Base-by-base conservation (phyloP, 208 protist species). In the Acanthamoeba royreba region DNA sequence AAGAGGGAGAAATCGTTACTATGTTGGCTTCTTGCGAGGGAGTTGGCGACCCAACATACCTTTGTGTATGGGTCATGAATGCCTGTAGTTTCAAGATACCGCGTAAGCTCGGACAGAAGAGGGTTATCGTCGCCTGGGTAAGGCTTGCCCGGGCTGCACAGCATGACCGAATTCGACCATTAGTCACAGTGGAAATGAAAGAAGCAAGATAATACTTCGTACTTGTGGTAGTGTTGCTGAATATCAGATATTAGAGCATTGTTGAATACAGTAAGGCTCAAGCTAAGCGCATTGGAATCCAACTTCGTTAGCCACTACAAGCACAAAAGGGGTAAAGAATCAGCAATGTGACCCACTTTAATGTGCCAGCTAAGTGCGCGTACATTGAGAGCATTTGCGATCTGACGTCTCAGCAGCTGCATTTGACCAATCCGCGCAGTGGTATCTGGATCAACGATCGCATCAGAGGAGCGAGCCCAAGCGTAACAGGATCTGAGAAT, bases 321-420 rank as follows among this genome's bases (percentile, higher is more conserved):
- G 49, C n/a, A n/a, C n/a, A n/a, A n/a, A n/a, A n/a, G n/a, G n/a
- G n/a, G n/a, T n/a, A n/a, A n/a, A n/a, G n/a, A n/a, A n/a, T n/a
- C n/a, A n/a, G n/a, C n/a, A n/a, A n/a, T n/a, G n/a, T n/a, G n/a
- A n/a, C n/a, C n/a, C n/a, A n/a, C n/a, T n/a, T n/a, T n/a, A n/a
- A n/a, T n/a, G n/a, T 86, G 0, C 2, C 22, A 22, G 38, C n/a
- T 25, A 8, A 90, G 35, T 8, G 43, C 28, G 47, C 85, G 42
- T 79, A 96, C 95, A 95, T 97, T 98, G 11, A 99, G 96, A 94
- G 98, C 97, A 69, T 98, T 97, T 13, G 97, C 97, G 79, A 99
- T 97, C 90, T 98, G 97, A 49, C 96, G 93, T 4, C 99, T 96
- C 85, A 99, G 96, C 4, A 99, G 92, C 95, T 98, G 97, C 46